A percentile compares a stretch with the other conserved stretches of the same genome.
Conservation (phyloP, 108 stramenopile species). For the Poteriospumella lacustris region DNA sequence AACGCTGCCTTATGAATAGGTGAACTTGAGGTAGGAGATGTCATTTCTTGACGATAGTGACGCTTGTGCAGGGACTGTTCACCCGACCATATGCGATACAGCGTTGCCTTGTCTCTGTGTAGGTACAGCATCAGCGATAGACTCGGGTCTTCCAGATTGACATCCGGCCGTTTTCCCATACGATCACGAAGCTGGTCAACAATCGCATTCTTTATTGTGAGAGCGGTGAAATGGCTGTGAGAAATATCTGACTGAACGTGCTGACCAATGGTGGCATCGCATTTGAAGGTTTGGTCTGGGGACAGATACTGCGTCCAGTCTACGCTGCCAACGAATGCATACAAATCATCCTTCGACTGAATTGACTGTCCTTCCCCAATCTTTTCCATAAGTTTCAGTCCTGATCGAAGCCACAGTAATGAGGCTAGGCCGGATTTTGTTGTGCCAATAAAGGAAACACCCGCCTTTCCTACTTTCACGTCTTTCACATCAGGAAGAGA, state of each 20-base stretch:
- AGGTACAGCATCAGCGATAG: neutral
- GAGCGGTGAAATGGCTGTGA: constrained; percentile 21
- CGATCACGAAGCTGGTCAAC: constrained; percentile 1
- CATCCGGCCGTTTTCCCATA: neutral
- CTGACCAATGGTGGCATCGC: neutral
- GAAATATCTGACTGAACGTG: neutral
- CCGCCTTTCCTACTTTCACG: neutral
- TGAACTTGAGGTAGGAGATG: too few species aligned
- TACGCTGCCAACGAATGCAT: neutral
- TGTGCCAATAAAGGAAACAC: neutral
- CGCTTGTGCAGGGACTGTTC: constrained; percentile 26
- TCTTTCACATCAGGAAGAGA: neutral
- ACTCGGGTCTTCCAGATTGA: neutral
- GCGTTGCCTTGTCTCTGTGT: neutral
- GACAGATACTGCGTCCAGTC: neutral
- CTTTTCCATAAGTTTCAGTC: neutral
- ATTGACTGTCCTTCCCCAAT: neutral
- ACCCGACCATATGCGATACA: constrained; percentile 1
- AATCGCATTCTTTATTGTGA: constrained; percentile 29
- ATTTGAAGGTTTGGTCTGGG: neutral
- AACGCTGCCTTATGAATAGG: constrained; percentile 17
- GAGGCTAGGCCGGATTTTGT: neutral
- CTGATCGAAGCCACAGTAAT: neutral
- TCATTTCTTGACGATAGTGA: neutral
- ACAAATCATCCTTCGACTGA: neutral